Evolutionary conservation across 2,329 filamentous ascomycete genomes (phyloP).

Genomic region (Penicillium sp.): DNA sequence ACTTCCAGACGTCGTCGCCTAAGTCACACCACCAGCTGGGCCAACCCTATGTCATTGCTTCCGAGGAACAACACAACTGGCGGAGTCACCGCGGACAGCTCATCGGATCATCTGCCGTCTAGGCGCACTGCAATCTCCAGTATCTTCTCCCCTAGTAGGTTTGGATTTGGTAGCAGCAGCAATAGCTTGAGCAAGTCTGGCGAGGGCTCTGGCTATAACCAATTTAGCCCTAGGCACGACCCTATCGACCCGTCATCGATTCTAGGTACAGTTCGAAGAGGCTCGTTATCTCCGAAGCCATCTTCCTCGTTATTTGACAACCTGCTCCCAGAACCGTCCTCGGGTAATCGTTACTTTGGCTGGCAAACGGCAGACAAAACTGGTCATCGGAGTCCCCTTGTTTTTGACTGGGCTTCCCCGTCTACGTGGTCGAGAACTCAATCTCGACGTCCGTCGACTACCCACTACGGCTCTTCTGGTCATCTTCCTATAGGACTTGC

Average conservation of each 20-base stretch:
- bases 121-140: slow-evolving; percentile 48
- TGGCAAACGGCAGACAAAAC: slow-evolving; percentile 61
- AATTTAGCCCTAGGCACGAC: slow-evolving; percentile 52
- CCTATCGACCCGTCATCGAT: slow-evolving; percentile 53
- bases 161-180: slow-evolving; percentile 40
- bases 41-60: slow-evolving; percentile 54
- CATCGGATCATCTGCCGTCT: slow-evolving; percentile 45
- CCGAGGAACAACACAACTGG: slow-evolving; percentile 50
- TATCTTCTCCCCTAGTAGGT: slow-evolving; percentile 49
- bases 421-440: slow-evolving; percentile 74
- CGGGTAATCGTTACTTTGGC: slow-evolving; percentile 77
- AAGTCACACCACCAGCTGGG: slow-evolving; percentile 63
- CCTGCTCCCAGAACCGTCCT: slow-evolving; percentile 73
- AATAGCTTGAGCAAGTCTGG: slow-evolving; percentile 34
- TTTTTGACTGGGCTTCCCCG: slow-evolving; percentile 57
- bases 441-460: slow-evolving; percentile 78
- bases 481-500: slow-evolving; percentile 61
- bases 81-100: slow-evolving; percentile 46
- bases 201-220: slow-evolving; percentile 50
- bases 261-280: slow-evolving; percentile 47
- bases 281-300: slow-evolving; percentile 52
- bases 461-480: slow-evolving; percentile 76
- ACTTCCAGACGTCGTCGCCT: slow-evolving; percentile 57
- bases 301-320: slow-evolving; percentile 61
- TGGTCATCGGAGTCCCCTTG: slow-evolving; percentile 59